These are phyloP conservation scores for Diatrype stigma DNA, from an alignment of 2,329 filamentous ascomycete genomes.

Conservation along the genomic window DNA sequence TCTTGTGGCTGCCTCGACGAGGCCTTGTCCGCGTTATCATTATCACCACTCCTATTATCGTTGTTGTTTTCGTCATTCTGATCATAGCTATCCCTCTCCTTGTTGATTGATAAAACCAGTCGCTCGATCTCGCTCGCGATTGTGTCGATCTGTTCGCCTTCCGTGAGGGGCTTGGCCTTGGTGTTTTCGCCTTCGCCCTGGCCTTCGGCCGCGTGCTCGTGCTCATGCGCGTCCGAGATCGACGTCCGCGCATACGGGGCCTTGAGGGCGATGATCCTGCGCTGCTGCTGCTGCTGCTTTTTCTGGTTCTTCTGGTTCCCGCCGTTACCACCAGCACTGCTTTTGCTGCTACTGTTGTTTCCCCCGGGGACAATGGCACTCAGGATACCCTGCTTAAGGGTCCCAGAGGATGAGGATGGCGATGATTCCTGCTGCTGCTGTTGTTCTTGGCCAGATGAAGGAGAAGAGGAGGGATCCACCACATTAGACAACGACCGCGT, in stretches of 20 bases:
- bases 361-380: constrained; percentile 14
- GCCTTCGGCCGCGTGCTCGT: no score
- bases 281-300: constrained; percentile 28
- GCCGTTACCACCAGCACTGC: constrained; percentile 12
- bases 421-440: constrained; percentile 2
- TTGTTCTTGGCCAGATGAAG: constrained; percentile 14
- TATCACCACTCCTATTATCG: background rate
- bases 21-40: background rate
- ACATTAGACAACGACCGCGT: constrained; percentile 71
- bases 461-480: constrained; percentile 22
- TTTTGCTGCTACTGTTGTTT: constrained; percentile 1
- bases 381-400: constrained; percentile 16
- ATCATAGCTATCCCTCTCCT: constrained; percentile 10
- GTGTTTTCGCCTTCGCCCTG: no score
- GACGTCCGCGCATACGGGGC: constrained; percentile 51
- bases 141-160: constrained; percentile 52
- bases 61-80: constrained; percentile 9
- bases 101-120: constrained; percentile 41
- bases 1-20: constrained; percentile 8
- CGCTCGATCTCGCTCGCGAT: constrained; percentile 76
- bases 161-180: constrained; percentile 37
- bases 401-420: constrained; percentile 10
- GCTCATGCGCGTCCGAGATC: constrained; percentile 47
- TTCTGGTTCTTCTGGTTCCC: constrained; percentile 25
- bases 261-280: constrained; percentile 48